phyloP scores from a whole-genome alignment of 345 rosid genomes.

The Isatis tinctoria region DNA sequence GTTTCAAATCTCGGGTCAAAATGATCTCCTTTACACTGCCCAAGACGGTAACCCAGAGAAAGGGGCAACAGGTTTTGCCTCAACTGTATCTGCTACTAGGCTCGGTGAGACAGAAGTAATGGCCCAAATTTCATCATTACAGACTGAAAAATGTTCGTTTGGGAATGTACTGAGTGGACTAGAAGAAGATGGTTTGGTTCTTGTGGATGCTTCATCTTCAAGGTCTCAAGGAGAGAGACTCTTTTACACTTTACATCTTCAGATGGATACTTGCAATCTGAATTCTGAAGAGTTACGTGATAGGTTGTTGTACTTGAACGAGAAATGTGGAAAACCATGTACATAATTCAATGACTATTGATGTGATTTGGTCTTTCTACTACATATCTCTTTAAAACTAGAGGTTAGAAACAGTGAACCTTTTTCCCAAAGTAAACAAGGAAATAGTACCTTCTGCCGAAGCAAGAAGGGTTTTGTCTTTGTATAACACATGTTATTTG shows the following conservation, averaged over 20 bases:
- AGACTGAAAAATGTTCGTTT: conserved; percentile 34
- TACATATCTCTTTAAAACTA: neutral
- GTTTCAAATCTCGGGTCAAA: conserved; percentile 25
- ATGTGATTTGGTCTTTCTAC: neutral
- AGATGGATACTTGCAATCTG: conserved; percentile 29
- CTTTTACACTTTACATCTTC: conserved; percentile 52
- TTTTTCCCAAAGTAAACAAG: neutral
- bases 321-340: conserved; percentile 14
- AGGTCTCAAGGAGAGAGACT: conserved; percentile 44
- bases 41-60: conserved; percentile 25
- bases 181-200: conserved; percentile 46
- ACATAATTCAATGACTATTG: neutral
- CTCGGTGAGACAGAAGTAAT: conserved; percentile 41
- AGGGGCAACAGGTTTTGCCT: neutral
- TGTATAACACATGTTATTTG: neutral
- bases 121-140: conserved; percentile 41
- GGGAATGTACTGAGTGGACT: conserved; percentile 36
- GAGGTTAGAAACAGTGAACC: neutral
- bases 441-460: too few species aligned
- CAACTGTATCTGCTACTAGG: conserved; percentile 37
- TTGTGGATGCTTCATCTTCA: conserved; percentile 57
- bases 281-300: conserved; percentile 13
- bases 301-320: conserved; percentile 16
- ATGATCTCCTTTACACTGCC: neutral
- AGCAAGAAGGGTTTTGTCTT: neutral